Evolutionary conservation across 768 basidiomycete species (phyloP).

Genomic region (Naganishia onofrii): DNA sequence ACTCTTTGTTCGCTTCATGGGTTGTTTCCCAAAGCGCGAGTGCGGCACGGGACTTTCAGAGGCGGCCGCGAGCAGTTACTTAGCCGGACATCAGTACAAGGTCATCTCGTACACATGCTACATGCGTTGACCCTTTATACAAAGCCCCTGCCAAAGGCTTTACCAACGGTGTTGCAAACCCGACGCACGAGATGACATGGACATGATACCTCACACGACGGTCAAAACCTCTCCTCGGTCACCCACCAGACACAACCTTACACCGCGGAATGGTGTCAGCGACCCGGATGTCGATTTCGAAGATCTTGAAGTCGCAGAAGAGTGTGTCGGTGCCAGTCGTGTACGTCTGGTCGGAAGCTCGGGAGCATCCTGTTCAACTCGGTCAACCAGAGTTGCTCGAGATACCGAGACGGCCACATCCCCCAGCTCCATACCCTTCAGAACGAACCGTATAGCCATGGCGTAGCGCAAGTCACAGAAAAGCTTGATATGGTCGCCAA

Average conservation of each 20-base stretch:
- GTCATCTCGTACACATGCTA: too few relatives aligned
- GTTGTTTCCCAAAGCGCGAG: too few relatives aligned
- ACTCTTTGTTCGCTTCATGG: too few relatives aligned
- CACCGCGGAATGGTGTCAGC: slow-evolving; percentile 35
- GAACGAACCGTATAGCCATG: slow-evolving; percentile 38
- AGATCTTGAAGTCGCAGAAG: neutral
- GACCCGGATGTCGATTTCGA: neutral
- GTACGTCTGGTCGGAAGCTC: neutral
- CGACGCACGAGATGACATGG: neutral
- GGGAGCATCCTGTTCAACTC: neutral
- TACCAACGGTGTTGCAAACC: neutral
- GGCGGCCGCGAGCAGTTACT: too few relatives aligned
- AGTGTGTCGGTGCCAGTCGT: neutral
- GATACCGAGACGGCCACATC: slow-evolving; percentile 1
- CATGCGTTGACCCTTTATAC: too few relatives aligned
- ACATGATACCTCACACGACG: slow-evolving; percentile 36
- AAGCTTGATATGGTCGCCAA: slow-evolving; percentile 44
- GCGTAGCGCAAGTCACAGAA: slow-evolving; percentile 39
- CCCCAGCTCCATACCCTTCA: slow-evolving; percentile 35
- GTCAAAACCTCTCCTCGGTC: slow-evolving; percentile 43
- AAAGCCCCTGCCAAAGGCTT: too few relatives aligned
- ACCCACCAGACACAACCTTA: slow-evolving; percentile 39
- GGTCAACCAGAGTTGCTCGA: neutral
- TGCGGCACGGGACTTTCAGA: too few relatives aligned
- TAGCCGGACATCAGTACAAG: too few relatives aligned